Conservation (phyloP, 2,329 filamentous ascomycete genomes). For the Diaporthe ampelina region DNA sequence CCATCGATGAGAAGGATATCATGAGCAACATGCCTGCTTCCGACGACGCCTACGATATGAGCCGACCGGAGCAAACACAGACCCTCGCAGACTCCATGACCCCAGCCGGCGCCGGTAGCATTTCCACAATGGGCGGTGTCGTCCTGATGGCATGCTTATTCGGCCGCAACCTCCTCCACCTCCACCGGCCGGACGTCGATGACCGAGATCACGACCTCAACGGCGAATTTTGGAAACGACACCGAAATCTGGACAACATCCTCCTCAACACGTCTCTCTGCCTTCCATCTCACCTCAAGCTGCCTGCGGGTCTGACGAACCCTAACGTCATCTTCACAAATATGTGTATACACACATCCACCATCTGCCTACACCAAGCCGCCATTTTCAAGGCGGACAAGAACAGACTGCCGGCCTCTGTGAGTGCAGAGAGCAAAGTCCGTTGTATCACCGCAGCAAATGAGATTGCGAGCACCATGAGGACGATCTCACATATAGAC, state of each 20-base stretch:
- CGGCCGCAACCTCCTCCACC: conserved; percentile 89
- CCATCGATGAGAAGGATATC: conserved; percentile 91
- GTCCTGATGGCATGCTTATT: conserved; percentile 91
- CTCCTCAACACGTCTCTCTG: conserved; percentile 88
- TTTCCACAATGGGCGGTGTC: conserved; percentile 85
- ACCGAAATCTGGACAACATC: conserved; percentile 90
- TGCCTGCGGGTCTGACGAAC: conserved; percentile 81
- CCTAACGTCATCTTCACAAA: conserved; percentile 94
- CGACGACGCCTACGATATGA: conserved; percentile 88
- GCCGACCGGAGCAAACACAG: conserved; percentile 79
- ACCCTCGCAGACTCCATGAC: conserved; percentile 79
- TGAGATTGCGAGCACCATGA: conserved; percentile 95
- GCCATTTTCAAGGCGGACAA: conserved; percentile 98
- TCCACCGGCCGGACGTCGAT: conserved; percentile 86
- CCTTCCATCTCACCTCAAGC: conserved; percentile 83
- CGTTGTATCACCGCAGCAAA: conserved; percentile 94
- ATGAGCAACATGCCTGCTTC: conserved; percentile 86
- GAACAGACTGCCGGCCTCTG: conserved; percentile 80
- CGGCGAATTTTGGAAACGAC: conserved; percentile 95
- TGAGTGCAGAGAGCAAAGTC: conserved; percentile 91
- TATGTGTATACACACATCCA: conserved; percentile 96
- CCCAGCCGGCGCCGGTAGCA: conserved; percentile 77
- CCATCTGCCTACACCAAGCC: conserved; percentile 97
- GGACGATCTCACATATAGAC: conserved; percentile 92
- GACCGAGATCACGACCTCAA: conserved; percentile 90